Evolutionary conservation across 2,329 filamentous ascomycete species (phyloP), one percentile per base, ranked within the genome.

Genomic region (Berkeleyomyces rouxiae): DNA sequence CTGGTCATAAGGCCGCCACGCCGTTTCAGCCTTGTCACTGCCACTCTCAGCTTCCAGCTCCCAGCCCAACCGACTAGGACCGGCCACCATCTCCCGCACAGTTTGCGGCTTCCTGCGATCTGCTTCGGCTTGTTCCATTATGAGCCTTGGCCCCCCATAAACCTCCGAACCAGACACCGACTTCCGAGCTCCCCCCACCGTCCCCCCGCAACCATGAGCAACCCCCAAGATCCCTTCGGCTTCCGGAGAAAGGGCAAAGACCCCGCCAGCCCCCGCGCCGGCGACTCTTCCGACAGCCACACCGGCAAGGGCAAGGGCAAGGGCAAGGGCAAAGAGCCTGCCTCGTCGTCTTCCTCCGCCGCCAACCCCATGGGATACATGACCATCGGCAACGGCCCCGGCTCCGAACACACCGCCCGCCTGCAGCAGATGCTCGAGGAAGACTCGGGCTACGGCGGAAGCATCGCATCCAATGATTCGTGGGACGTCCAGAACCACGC

Each of bases 391-490:
- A 84, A 80, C 67, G 91, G 91, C 61, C 84, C 85, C 62, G 60
- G 59, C 33, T 91, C 91, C 23, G 84, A 90, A 70, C 88, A 89
- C 71, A 91, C 90, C 44, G 82, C 87, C 39, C 85, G 85, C 62
- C 78, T 97, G 46, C 88, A 93, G 73, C 83, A 85, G 16, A 82
- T 95, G 68, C 77, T 97, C 62, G 89, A 95, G 66, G 78, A 83
- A 64, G 93, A 99, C 72, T 97, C 92, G 16, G 93, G 92, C 5
- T 97, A 97, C 70, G 91, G 90, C 62, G 87, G 87, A 53, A 96
- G 89, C 71, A 79, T 87, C 59, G 77, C 81, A 39, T 85, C 83
- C 65, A 87, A 87, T 61, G 81, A 81, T 67, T 72, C 69, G 53
- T 69, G 64, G 64, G 72, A 59, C 70, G 72, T 63, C 69, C 72